These are phyloP conservation scores for Phalaenopsis aphrodite DNA, from an alignment of 106 monocot genomes.

Conservation along the genomic window DNA sequence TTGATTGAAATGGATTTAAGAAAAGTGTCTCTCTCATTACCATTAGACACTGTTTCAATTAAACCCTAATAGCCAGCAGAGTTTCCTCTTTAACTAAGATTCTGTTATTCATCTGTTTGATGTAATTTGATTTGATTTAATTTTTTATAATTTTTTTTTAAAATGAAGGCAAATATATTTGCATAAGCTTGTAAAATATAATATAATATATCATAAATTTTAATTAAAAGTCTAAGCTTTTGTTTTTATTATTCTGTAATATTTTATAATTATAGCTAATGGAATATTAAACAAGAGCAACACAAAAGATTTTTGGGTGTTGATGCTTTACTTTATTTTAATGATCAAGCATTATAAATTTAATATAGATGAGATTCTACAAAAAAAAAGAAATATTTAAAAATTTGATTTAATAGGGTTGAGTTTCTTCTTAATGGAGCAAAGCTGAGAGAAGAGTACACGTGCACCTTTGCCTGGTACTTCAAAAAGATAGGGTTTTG, in stretches of 20 bases:
- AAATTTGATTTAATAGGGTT: background rate
- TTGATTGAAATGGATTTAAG: background rate
- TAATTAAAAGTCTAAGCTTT: no score
- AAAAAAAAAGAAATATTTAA: background rate
- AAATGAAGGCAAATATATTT: background rate
- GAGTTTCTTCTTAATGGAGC: background rate
- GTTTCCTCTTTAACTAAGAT: background rate
- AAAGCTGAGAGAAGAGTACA: background rate
- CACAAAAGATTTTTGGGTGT: no score
- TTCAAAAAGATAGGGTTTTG: slow-evolving; percentile 10
- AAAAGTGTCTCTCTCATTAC: no score
- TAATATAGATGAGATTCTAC: no score
- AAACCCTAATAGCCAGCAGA: background rate
- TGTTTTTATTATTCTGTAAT: no score
- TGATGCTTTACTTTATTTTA: no score
- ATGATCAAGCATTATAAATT: no score
- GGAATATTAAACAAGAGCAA: no score
- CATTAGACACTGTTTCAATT: background rate
- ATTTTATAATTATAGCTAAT: no score
- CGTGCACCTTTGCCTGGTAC: background rate
- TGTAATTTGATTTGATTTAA: background rate
- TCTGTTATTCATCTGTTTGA: background rate
- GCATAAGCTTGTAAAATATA: no score
- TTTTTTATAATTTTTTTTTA: background rate
- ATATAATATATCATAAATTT: no score